Evolutionary conservation across 352 stramenopile genomes (phyloP).

Genomic region (Phytophthora ohioensis): DNA sequence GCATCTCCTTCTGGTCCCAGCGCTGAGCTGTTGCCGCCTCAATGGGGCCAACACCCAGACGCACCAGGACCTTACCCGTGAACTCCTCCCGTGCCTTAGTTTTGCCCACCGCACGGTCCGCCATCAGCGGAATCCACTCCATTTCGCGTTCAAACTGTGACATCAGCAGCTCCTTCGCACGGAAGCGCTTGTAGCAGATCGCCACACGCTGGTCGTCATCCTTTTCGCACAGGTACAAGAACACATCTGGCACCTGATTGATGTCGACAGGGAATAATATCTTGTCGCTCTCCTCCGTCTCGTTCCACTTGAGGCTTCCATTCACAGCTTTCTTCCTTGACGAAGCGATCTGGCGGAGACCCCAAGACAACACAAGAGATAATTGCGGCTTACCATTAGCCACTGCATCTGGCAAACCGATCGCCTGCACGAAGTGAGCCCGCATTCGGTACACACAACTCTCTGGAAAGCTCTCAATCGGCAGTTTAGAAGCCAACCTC

Average conservation of each 20-base stretch:
- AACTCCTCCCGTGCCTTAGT: conserved; percentile 61
- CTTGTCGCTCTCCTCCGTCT: conserved; percentile 75
- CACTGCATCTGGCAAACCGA: conserved; percentile 56
- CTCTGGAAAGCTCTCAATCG: conserved; percentile 54
- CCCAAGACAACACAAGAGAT: conserved; percentile 65
- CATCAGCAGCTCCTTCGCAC: conserved; percentile 62
- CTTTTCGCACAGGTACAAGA: conserved; percentile 80
- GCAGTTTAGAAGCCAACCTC: conserved; percentile 59
- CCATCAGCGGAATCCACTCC: conserved; percentile 72
- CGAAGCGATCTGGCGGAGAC: conserved; percentile 60
- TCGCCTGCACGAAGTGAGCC: conserved; percentile 68
- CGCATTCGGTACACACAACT: conserved; percentile 72
- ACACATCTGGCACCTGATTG: conserved; percentile 81
- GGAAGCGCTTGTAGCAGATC: conserved; percentile 84
- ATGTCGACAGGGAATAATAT: conserved; percentile 63
- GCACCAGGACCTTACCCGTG: conserved; percentile 73
- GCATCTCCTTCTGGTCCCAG: conserved; percentile 68
- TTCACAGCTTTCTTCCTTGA: conserved; percentile 66
- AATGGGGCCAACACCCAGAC: conserved; percentile 72
- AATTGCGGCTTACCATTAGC: conserved; percentile 44
- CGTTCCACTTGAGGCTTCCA: conserved; percentile 83
- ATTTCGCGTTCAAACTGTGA: conserved; percentile 50
- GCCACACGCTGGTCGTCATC: conserved; percentile 63
- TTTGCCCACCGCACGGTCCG: conserved; percentile 66
- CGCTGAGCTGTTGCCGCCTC: conserved; percentile 56